Conservation (phyloP, 176 grass and related monocot species). For the Aegilops longissima region DNA sequence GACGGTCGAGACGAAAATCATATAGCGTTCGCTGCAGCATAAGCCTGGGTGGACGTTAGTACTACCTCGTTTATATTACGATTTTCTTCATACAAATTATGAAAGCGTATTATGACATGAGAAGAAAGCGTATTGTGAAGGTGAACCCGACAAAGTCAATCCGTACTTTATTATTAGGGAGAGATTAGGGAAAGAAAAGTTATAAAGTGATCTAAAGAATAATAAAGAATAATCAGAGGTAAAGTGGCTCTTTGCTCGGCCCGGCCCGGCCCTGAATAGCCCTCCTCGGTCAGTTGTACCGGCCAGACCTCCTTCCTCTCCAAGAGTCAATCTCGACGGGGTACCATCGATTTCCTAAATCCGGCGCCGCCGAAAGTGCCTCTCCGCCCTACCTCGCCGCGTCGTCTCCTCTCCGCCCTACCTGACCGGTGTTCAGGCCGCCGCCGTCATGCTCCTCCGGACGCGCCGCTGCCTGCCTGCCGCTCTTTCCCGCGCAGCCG, state of each 20-base stretch:
- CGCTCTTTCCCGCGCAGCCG: neutral
- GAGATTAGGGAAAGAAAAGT: too few species aligned
- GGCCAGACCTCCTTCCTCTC: slow-evolving; percentile 1
- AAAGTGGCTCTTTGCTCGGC: slow-evolving; percentile 7
- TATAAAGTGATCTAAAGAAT: too few species aligned
- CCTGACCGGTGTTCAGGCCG: neutral
- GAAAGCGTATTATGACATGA: too few species aligned
- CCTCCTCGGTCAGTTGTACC: neutral
- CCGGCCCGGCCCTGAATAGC: neutral
- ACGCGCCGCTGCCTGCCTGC: slow-evolving; percentile 7
- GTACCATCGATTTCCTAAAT: slow-evolving; percentile 5
- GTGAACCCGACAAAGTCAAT: too few species aligned
- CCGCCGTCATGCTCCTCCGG: slow-evolving; percentile 12
- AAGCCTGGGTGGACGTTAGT: too few species aligned
- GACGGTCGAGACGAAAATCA: too few species aligned
- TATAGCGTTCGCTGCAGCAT: too few species aligned
- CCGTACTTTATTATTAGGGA: too few species aligned
- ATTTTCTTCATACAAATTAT: too few species aligned
- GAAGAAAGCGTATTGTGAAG: too few species aligned
- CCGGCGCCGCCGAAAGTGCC: slow-evolving; percentile 13
- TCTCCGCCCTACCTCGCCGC: neutral
- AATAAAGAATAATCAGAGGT: neutral
- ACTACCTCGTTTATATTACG: too few species aligned
- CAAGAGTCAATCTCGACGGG: slow-evolving; percentile 15
- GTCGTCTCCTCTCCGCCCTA: neutral